A percentile compares a stretch with the other conserved stretches of the same genome.
Evolutionary conservation across 2,329 filamentous ascomycete genomes (phyloP).

Genomic region (Knufia fluminis): DNA sequence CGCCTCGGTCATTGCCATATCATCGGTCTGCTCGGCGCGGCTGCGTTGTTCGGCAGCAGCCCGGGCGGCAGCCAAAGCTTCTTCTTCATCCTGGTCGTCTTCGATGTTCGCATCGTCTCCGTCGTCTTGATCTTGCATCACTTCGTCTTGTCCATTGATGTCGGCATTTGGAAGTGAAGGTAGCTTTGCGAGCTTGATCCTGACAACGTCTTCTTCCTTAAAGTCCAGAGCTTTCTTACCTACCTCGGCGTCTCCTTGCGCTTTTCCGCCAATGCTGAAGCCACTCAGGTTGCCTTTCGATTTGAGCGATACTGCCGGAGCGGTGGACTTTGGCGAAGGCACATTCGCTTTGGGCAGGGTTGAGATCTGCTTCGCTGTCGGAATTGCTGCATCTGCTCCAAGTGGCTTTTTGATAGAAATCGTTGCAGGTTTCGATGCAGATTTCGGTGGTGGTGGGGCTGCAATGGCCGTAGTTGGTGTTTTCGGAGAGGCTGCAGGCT

Average conservation of each 20-base stretch:
- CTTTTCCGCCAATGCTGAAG: conserved; percentile 70
- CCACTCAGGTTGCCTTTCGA: conserved; percentile 66
- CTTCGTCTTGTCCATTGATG: conserved; percentile 48
- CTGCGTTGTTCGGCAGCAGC: conserved; percentile 73
- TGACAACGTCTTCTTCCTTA: conserved; percentile 77
- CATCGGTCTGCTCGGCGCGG: conserved; percentile 28
- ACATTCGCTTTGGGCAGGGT: conserved; percentile 33
- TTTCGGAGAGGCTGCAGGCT: conserved; percentile 33
- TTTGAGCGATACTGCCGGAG: conserved; percentile 40
- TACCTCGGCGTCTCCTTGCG: conserved; percentile 56
- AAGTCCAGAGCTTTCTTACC: conserved; percentile 71
- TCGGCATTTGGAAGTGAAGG: conserved; percentile 62
- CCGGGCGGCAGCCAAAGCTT: conserved; percentile 73
- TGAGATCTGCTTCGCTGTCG: conserved; percentile 31
- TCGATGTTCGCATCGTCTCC: conserved; percentile 66
- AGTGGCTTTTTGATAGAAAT: conserved; percentile 71
- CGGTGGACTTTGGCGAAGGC: conserved; percentile 21
- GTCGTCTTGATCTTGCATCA: conserved; percentile 49
- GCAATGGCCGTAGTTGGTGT: conserved; percentile 41
- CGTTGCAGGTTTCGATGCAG: conserved; percentile 65
- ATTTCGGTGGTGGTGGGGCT: conserved; percentile 51
- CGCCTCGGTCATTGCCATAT: conserved; percentile 29
- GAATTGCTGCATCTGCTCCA: conserved; percentile 43
- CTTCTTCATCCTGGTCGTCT: conserved; percentile 76
- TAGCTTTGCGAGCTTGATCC: conserved; percentile 84